phyloP scores from a whole-genome alignment of 106 monocot genomes.

The Phalaenopsis aphrodite region DNA sequence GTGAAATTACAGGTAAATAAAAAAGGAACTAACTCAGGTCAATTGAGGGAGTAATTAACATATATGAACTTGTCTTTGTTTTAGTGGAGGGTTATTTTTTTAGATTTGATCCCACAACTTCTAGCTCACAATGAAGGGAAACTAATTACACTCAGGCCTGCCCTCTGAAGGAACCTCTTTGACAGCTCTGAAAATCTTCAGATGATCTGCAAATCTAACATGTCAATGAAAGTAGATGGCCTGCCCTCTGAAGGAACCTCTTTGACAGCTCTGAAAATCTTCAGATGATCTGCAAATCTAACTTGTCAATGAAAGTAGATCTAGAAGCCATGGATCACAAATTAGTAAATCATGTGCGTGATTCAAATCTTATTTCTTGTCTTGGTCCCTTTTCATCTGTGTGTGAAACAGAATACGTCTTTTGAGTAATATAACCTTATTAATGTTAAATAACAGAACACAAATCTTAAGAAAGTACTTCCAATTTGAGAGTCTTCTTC shows the following conservation, averaged over 20 bases:
- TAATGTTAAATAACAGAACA: not conserved
- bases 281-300: not conserved
- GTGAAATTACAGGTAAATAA: too few relatives aligned
- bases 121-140: not conserved
- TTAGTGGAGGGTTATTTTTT: not conserved
- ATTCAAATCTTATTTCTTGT: not conserved
- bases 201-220: not conserved
- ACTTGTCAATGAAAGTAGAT: not conserved
- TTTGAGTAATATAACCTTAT: not conserved
- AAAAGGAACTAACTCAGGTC: not conserved
- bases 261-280: too few relatives aligned
- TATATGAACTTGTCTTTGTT: not conserved
- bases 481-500: not conserved
- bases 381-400: not conserved
- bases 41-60: not conserved
- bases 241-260: too few relatives aligned
- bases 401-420: not conserved
- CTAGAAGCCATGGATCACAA: not conserved
- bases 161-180: not conserved
- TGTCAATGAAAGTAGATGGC: not conserved
- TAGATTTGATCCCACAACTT: too few relatives aligned
- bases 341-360: not conserved
- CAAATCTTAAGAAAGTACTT: not conserved
- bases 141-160: not conserved
- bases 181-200: not conserved